Percentiles rank a stretch among this genome's conserved stretches.
These are phyloP conservation scores for Lunasporangiospora selenospora DNA, from an alignment of 192 early-diverging fungal genomes.

Conservation along the genomic window DNA sequence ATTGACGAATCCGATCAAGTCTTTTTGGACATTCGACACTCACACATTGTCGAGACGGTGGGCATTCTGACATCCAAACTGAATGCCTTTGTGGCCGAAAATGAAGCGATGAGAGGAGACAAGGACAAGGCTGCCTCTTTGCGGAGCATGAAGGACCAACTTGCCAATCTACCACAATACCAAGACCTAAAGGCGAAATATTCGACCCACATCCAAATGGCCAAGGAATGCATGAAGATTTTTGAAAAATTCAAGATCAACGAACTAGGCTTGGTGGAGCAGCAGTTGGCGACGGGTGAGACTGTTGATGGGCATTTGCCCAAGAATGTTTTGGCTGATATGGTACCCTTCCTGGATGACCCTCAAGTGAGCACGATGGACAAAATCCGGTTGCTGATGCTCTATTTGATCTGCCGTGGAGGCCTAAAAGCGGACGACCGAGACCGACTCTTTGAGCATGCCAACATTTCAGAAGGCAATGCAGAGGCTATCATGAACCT, in stretches of 20 bases:
- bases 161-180: slow-evolving; percentile 85
- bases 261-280: slow-evolving; percentile 76
- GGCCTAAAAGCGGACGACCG: slow-evolving; percentile 77
- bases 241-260: slow-evolving; percentile 76
- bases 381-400: slow-evolving; percentile 80
- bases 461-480: slow-evolving; percentile 74
- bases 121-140: slow-evolving; percentile 67
- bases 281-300: slow-evolving; percentile 80
- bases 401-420: slow-evolving; percentile 83
- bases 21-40: slow-evolving; percentile 79
- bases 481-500: slow-evolving; percentile 85
- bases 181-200: slow-evolving; percentile 84
- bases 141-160: slow-evolving; percentile 87
- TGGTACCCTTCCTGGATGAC: slow-evolving; percentile 81
- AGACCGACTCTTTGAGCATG: slow-evolving; percentile 68
- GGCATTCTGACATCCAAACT: slow-evolving; percentile 76
- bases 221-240: slow-evolving; percentile 79
- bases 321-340: slow-evolving; percentile 74
- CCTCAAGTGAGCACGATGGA: slow-evolving; percentile 67
- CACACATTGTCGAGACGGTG: slow-evolving; percentile 82
- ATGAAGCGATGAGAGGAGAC: slow-evolving; percentile 63
- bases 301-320: slow-evolving; percentile 72
- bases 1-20: slow-evolving; percentile 83
- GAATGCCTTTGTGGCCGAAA: slow-evolving; percentile 81
- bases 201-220: slow-evolving; percentile 86